phyloP scores from a whole-genome alignment of 2,329 filamentous ascomycete genomes.

The Talaromyces sp. region DNA sequence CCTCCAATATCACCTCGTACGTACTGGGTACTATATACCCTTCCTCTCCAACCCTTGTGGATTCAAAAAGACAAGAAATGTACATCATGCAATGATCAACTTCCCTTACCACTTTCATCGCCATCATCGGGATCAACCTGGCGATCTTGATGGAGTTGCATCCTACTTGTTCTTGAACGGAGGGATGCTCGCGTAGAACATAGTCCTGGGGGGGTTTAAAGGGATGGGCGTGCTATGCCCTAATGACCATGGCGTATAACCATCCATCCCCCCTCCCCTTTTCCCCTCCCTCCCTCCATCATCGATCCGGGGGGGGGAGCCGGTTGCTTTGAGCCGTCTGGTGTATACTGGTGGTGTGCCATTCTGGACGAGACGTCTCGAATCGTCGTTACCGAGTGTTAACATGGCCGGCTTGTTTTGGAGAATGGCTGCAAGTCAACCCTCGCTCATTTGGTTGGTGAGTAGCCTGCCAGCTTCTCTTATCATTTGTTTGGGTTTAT shows the following conservation, averaged over 20 bases:
- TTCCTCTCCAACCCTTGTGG: neutral
- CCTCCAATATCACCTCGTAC: neutral
- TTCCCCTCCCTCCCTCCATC: neutral
- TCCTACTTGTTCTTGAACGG: neutral
- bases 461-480: neutral
- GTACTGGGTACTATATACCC: neutral
- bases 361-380: neutral
- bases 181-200: neutral
- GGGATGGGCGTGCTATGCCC: neutral
- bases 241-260: neutral
- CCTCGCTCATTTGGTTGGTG: neutral
- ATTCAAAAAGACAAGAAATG: neutral
- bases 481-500: neutral
- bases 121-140: neutral
- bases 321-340: neutral
- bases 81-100: neutral
- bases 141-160: neutral
- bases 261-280: too few relatives aligned
- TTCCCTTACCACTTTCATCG: neutral
- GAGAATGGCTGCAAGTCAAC: neutral
- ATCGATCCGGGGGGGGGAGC: neutral
- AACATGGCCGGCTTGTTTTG: neutral
- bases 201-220: neutral
- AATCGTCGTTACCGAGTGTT: neutral
- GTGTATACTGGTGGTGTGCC: neutral